These are phyloP conservation scores for Ensete ventricosum DNA, from an alignment of 176 grass and related monocot species.

Conservation along the genomic window DNA sequence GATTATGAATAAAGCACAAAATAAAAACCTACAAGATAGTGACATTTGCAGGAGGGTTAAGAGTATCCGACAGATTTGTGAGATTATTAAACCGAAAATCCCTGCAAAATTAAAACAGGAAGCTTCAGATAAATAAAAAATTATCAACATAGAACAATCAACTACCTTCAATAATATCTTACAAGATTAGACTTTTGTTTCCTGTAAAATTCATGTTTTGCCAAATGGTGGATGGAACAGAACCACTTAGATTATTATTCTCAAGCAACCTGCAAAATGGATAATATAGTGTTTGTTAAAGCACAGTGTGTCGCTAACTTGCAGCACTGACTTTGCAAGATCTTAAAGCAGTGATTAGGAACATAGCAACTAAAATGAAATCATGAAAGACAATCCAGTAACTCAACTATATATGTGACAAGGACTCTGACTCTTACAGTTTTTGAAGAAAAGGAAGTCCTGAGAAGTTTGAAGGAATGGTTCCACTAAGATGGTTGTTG, in stretches of 20 bases:
- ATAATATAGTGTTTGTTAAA: not conserved
- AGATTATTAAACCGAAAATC: constrained; percentile 67
- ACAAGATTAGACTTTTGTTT: constrained; percentile 53
- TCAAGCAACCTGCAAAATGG: constrained; percentile 44
- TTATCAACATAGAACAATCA: not conserved
- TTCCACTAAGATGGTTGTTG: constrained; percentile 45
- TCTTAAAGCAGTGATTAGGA: not conserved
- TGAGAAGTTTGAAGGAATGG: constrained; percentile 52
- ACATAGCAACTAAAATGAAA: constrained; percentile 12
- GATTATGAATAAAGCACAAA: not conserved
- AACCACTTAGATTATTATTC: constrained; percentile 43
- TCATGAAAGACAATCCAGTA: not conserved
- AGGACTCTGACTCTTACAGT: constrained; percentile 35
- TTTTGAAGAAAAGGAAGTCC: constrained; percentile 52
- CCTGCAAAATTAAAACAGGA: constrained; percentile 38
- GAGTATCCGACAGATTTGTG: constrained; percentile 38
- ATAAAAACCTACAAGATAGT: constrained; percentile 55
- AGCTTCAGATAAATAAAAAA: not conserved
- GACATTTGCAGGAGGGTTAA: constrained; percentile 52
- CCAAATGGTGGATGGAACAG: constrained; percentile 63
- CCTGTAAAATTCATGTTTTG: constrained; percentile 40
- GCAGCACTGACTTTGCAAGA: not conserved
- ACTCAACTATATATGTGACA: constrained; percentile 13
- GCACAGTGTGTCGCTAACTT: too few relatives aligned
- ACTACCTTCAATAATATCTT: constrained; percentile 15